phyloP scores from a whole-genome alignment of 805 yeast genomes.

The Yarrowia hollandica region DNA sequence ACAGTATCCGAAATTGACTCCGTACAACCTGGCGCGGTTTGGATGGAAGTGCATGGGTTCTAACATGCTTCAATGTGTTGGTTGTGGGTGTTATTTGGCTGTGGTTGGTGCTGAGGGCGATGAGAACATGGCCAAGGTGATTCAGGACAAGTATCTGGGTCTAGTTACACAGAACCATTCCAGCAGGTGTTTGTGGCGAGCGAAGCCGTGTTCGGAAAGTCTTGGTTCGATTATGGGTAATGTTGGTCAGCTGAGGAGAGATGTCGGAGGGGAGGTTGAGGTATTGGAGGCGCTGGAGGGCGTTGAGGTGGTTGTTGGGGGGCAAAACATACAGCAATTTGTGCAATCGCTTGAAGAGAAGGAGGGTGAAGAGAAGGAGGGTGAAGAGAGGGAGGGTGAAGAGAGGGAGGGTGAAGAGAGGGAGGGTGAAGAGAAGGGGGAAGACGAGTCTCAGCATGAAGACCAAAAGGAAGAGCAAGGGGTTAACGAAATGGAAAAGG shows the following conservation, averaged over 20 bases:
- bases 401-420: too few species aligned
- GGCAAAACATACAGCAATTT: neutral
- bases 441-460: too few species aligned
- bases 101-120: neutral
- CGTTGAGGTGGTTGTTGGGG: neutral
- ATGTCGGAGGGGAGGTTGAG: neutral
- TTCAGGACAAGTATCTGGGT: neutral
- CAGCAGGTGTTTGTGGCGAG: neutral
- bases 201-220: neutral
- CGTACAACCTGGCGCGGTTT: neutral
- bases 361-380: neutral
- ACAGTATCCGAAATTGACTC: neutral
- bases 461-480: too few species aligned
- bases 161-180: neutral
- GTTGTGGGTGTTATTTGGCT: slow-evolving; percentile 1
- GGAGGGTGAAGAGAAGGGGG: too few species aligned
- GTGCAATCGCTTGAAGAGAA: neutral
- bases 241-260: neutral
- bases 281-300: neutral
- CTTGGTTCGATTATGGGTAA: neutral
- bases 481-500: too few species aligned
- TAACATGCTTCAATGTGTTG: slow-evolving; percentile 20
- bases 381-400: too few species aligned
- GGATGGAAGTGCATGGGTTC: slow-evolving; percentile 12
- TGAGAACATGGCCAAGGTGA: neutral